These are phyloP conservation scores for Ramaria sp. DNA, from an alignment of 768 basidiomycete species.

Conservation along the genomic window DNA sequence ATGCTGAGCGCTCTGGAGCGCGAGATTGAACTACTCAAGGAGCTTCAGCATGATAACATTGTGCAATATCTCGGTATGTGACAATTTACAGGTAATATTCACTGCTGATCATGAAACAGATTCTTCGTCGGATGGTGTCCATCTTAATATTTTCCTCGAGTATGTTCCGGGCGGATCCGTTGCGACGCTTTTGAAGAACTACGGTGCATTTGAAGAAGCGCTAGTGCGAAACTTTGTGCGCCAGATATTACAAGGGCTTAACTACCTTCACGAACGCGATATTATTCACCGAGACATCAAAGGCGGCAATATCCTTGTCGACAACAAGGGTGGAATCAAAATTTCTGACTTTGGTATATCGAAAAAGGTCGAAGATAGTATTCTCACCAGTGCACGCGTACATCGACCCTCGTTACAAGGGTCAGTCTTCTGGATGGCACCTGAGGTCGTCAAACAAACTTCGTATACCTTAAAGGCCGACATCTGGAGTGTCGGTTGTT, in stretches of 20 bases:
- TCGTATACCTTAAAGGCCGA: conserved; percentile 87
- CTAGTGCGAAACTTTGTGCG: conserved; percentile 88
- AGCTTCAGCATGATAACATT: conserved; percentile 89
- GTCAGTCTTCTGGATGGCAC: conserved; percentile 99
- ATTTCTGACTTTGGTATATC: conserved; percentile 97
- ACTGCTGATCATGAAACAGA: conserved; percentile 35
- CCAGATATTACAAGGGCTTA: conserved; percentile 81
- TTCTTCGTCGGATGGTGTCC: conserved; percentile 84
- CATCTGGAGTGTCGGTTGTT: conserved; percentile 93
- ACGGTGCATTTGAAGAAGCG: conserved; percentile 90
- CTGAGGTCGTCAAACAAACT: conserved; percentile 95
- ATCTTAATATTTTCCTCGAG: conserved; percentile 92
- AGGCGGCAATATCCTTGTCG: conserved; percentile 95
- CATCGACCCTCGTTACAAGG: conserved; percentile 93
- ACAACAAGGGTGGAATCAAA: conserved; percentile 96
- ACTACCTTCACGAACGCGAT: conserved; percentile 85
- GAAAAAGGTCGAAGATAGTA: conserved; percentile 94
- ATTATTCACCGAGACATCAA: conserved; percentile 99
- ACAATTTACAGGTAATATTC: background rate
- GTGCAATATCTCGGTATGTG: conserved; percentile 92
- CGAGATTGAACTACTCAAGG: conserved; percentile 89
- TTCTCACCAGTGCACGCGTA: conserved; percentile 36
- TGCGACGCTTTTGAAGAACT: conserved; percentile 76
- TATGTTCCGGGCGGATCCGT: conserved; percentile 96
- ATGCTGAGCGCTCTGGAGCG: conserved; percentile 89